Evolutionary conservation across 164 flowering plant genomes (phyloP).

Genomic region (Magnolia officinalis): DNA sequence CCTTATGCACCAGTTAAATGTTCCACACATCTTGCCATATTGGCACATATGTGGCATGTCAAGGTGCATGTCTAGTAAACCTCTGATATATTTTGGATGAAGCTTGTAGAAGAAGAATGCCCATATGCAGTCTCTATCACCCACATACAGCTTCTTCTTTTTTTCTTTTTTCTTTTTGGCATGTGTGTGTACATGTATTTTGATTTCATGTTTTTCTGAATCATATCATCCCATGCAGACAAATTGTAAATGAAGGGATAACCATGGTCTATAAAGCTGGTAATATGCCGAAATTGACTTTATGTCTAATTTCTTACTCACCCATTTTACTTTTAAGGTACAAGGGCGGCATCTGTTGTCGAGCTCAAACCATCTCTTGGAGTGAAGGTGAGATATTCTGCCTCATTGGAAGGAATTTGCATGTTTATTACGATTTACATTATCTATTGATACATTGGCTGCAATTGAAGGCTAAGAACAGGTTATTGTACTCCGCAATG

Average conservation of each 20-base stretch:
- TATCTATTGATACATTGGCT: background rate
- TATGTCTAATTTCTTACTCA: background rate
- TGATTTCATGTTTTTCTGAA: background rate
- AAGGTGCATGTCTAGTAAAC: no score
- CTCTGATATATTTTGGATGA: no score
- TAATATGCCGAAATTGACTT: background rate
- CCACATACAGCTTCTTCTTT: background rate
- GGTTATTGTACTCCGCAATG: background rate
- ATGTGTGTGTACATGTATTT: background rate
- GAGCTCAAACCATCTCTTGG: conserved; percentile 31
- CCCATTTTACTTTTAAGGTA: conserved; percentile 12
- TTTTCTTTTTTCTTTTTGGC: no score
- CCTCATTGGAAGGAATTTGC: no score
- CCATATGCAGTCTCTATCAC: no score
- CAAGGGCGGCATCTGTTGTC: conserved; percentile 21
- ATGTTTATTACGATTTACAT: no score
- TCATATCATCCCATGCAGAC: background rate
- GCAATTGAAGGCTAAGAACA: background rate
- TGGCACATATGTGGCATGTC: no score
- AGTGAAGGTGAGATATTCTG: conserved; percentile 41
- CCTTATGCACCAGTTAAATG: no score
- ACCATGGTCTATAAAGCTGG: background rate
- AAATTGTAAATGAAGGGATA: background rate
- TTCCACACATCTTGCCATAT: no score
- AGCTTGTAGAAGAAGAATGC: no score